These are phyloP conservation scores for Harringtonia lauricola DNA, from an alignment of 2,329 filamentous ascomycete species.

Conservation along the genomic window DNA sequence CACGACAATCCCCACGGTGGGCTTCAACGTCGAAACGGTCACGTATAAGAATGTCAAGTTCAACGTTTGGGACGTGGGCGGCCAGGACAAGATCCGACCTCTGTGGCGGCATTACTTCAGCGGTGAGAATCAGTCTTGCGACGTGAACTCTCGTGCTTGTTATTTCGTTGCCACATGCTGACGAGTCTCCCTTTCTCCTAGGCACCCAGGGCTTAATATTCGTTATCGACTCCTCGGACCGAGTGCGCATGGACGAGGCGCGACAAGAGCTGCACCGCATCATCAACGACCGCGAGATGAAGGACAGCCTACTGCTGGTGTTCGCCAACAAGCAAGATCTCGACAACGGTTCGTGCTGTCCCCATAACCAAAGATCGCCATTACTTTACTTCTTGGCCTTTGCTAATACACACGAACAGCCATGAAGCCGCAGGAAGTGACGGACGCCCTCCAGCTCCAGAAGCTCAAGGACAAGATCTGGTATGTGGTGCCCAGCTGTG, in stretches of 20 bases:
- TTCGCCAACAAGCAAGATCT: constrained; percentile 99
- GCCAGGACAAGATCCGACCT: constrained; percentile 96
- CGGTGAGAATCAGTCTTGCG: constrained; percentile 33
- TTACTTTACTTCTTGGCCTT: constrained; percentile 1
- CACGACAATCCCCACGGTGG: constrained; percentile 95
- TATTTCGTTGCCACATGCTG: not conserved
- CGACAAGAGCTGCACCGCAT: constrained; percentile 90
- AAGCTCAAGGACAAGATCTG: constrained; percentile 76
- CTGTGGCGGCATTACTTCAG: constrained; percentile 97
- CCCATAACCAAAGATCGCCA: not conserved
- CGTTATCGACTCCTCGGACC: constrained; percentile 93
- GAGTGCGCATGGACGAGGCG: constrained; percentile 83
- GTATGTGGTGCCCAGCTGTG: constrained; percentile 76
- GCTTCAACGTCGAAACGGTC: constrained; percentile 98
- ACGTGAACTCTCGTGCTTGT: not conserved
- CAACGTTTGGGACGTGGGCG: constrained; percentile 98
- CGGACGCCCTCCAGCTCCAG: constrained; percentile 62
- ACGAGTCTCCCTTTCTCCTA: constrained; percentile 22
- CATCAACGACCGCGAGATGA: constrained; percentile 96
- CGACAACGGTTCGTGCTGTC: constrained; percentile 48
- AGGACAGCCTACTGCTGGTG: constrained; percentile 84
- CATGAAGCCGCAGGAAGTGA: constrained; percentile 71
- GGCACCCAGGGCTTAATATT: constrained; percentile 97
- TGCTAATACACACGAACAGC: constrained; percentile 33
- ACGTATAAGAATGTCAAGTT: constrained; percentile 99